These are phyloP conservation scores for Jackrogersella minutella DNA, from an alignment of 495 filamentous ascomycete genomes.

Conservation along the genomic window DNA sequence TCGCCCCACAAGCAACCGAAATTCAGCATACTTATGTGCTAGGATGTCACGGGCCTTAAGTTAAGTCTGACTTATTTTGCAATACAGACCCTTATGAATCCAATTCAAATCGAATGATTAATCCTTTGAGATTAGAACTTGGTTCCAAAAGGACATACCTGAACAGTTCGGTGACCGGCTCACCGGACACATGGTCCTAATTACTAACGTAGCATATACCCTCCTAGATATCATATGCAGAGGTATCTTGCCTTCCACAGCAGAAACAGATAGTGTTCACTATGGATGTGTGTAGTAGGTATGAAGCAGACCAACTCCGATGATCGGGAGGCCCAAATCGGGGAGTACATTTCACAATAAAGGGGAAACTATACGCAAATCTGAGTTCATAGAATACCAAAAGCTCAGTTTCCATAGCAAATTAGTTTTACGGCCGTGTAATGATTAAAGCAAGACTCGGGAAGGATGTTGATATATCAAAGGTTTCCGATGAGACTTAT, in stretches of 20 bases:
- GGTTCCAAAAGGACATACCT: background rate
- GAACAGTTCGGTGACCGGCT: background rate
- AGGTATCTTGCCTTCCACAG: background rate
- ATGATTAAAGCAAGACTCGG: background rate
- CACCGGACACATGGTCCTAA: background rate
- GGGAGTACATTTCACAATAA: too few relatives aligned
- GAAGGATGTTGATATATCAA: background rate
- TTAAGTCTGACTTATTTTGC: too few relatives aligned
- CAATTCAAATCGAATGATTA: background rate
- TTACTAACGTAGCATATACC: slow-evolving; percentile 4
- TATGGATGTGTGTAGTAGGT: slow-evolving; percentile 19
- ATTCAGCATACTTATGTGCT: too few relatives aligned
- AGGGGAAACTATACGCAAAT: slow-evolving; percentile 8
- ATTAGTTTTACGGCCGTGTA: background rate
- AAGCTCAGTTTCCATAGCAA: background rate
- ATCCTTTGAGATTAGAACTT: background rate
- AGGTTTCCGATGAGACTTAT: background rate
- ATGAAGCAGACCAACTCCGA: slow-evolving; percentile 25
- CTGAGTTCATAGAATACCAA: background rate
- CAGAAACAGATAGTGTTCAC: background rate
- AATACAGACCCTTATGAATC: too few relatives aligned
- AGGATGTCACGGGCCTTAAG: too few relatives aligned
- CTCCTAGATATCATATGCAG: background rate
- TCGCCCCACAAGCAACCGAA: too few relatives aligned
- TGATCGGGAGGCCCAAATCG: slow-evolving; percentile 15